phyloP scores from a whole-genome alignment of 306 rosid genomes.

The Sicyos edulis region DNA sequence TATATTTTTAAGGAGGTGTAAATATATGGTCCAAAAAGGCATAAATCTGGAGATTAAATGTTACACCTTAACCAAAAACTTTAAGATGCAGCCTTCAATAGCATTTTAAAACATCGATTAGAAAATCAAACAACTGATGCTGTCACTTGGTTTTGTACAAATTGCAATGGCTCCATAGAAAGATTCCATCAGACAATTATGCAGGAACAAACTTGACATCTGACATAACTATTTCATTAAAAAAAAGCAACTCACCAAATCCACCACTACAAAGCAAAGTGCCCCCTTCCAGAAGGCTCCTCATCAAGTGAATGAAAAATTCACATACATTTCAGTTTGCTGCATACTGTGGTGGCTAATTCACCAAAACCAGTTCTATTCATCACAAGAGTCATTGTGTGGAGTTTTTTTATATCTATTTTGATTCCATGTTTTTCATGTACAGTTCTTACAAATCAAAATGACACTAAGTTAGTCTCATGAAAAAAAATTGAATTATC shows the following conservation, averaged over 20 bases:
- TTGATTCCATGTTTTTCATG: not conserved
- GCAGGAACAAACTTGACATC: conserved; percentile 9
- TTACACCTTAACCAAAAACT: too few species aligned
- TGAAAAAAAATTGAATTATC: not conserved
- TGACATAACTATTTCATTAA: not conserved
- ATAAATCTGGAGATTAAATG: too few species aligned
- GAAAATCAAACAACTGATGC: not conserved
- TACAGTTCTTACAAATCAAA: not conserved
- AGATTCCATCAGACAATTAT: not conserved
- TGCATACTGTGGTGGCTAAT: not conserved
- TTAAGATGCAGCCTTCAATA: not conserved
- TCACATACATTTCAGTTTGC: not conserved
- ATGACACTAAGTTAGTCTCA: not conserved
- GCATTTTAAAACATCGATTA: not conserved
- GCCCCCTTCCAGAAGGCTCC: not conserved
- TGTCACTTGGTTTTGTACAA: not conserved
- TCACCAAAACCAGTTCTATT: not conserved
- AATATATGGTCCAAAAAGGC: too few species aligned
- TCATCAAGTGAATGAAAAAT: not conserved
- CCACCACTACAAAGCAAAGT: conserved; percentile 3
- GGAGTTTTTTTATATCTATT: not conserved
- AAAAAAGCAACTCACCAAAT: not conserved
- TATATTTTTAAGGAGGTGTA: too few species aligned
- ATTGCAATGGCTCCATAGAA: not conserved
- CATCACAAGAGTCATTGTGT: not conserved